Evolutionary conservation across 331 rosid species (phyloP).

Genomic region (Dryas integrifolia): DNA sequence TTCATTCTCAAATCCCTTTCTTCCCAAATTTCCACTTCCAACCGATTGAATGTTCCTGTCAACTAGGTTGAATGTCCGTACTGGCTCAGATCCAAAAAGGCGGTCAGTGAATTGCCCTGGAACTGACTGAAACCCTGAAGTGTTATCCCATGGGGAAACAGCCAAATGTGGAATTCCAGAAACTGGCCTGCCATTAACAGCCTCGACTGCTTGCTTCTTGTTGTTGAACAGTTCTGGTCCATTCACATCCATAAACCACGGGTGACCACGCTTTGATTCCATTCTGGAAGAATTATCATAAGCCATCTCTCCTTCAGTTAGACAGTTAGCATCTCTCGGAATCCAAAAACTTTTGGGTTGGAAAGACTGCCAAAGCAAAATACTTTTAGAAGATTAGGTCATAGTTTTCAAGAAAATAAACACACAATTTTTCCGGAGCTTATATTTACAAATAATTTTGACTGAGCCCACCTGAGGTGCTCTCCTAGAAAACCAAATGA

Average conservation of each 20-base stretch:
- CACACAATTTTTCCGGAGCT: background rate
- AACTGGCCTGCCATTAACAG: slow-evolving; percentile 52
- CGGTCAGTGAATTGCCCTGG: slow-evolving; percentile 67
- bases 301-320: slow-evolving; percentile 75
- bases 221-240: slow-evolving; percentile 56
- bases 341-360: slow-evolving; percentile 85
- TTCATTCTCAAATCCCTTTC: slow-evolving; percentile 64
- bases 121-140: slow-evolving; percentile 72
- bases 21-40: slow-evolving; percentile 61
- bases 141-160: slow-evolving; percentile 63
- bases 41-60: slow-evolving; percentile 61
- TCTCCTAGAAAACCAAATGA: background rate
- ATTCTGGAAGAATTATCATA: slow-evolving; percentile 72
- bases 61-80: slow-evolving; percentile 50
- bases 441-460: background rate
- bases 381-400: slow-evolving; percentile 8
- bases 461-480: background rate
- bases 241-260: slow-evolving; percentile 72
- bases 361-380: slow-evolving; percentile 55
- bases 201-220: slow-evolving; percentile 85
- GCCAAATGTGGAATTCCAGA: slow-evolving; percentile 59
- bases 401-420: background rate
- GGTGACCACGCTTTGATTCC: slow-evolving; percentile 79
- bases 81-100: slow-evolving; percentile 68
- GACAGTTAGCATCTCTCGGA: slow-evolving; percentile 65